These are phyloP conservation scores for Echeveria elegans DNA, from an alignment of 164 flowering plant genomes.

Conservation along the genomic window DNA sequence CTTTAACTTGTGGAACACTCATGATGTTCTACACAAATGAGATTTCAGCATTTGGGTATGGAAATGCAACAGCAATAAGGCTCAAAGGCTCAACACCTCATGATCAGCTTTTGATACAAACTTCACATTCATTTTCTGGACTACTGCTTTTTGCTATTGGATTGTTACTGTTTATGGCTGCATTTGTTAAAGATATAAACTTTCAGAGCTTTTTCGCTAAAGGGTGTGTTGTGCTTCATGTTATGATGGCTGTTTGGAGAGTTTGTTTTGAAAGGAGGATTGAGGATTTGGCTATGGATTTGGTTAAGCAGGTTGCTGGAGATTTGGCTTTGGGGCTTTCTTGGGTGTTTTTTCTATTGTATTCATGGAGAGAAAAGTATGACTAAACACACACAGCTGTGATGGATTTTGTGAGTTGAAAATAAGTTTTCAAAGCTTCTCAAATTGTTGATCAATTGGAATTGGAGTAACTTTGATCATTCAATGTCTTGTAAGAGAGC, in stretches of 20 bases:
- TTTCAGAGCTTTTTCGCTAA: constrained; percentile 65
- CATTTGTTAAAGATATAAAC: constrained; percentile 50
- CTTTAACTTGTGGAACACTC: constrained; percentile 26
- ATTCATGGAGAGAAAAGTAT: constrained; percentile 32
- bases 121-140: constrained; percentile 52
- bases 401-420: background rate
- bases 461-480: too few relatives aligned
- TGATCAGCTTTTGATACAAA: constrained; percentile 59
- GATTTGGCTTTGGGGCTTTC: constrained; percentile 26
- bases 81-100: constrained; percentile 66
- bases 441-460: background rate
- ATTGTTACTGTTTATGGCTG: constrained; percentile 53
- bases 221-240: constrained; percentile 41
- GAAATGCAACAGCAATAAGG: constrained; percentile 30
- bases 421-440: too few relatives aligned
- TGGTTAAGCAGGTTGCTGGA: constrained; percentile 30
- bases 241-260: constrained; percentile 39
- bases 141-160: constrained; percentile 44
- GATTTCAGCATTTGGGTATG: constrained; percentile 41
- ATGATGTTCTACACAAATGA: constrained; percentile 42
- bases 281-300: constrained; percentile 42
- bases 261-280: constrained; percentile 31
- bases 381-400: constrained; percentile 14
- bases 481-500: background rate
- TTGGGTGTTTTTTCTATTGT: constrained; percentile 30